phyloP scores from a whole-genome alignment of 257 asterid genomes.

The Jasminum sambac region DNA sequence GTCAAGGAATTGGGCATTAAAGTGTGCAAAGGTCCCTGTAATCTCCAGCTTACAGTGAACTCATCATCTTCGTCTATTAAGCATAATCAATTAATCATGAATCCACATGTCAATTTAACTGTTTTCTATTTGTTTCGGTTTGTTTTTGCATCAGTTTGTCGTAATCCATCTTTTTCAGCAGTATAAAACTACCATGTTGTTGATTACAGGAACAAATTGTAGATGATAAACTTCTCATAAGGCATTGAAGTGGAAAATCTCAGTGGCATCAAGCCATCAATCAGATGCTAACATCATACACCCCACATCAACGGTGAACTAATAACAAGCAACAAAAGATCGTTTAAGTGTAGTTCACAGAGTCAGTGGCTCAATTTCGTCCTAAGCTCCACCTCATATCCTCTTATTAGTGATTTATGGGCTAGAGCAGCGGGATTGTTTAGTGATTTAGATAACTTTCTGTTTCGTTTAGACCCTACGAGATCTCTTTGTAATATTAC shows the following conservation, averaged over 20 bases:
- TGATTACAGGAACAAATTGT: background rate
- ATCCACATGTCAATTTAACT: background rate
- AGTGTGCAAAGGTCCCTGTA: background rate
- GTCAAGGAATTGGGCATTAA: background rate
- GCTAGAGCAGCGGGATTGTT: no score
- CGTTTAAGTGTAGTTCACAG: background rate
- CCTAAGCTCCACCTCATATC: background rate
- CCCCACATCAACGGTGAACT: background rate
- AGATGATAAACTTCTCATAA: background rate
- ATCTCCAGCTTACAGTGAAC: background rate
- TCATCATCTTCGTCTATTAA: background rate
- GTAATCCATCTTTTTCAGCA: background rate
- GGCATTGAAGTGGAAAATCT: background rate
- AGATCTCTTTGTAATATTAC: no score
- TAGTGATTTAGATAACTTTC: no score
- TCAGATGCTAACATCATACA: background rate
- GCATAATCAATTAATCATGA: background rate
- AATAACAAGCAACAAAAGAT: background rate
- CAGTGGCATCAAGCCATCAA: background rate
- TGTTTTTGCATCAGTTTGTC: background rate
- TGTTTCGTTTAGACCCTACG: no score
- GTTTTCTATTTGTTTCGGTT: background rate
- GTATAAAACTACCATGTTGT: background rate
- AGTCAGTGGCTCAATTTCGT: background rate
- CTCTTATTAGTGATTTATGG: no score